phyloP scores from a whole-genome alignment of 2,329 filamentous ascomycete species.

The Diplodia scrobiculata region DNA sequence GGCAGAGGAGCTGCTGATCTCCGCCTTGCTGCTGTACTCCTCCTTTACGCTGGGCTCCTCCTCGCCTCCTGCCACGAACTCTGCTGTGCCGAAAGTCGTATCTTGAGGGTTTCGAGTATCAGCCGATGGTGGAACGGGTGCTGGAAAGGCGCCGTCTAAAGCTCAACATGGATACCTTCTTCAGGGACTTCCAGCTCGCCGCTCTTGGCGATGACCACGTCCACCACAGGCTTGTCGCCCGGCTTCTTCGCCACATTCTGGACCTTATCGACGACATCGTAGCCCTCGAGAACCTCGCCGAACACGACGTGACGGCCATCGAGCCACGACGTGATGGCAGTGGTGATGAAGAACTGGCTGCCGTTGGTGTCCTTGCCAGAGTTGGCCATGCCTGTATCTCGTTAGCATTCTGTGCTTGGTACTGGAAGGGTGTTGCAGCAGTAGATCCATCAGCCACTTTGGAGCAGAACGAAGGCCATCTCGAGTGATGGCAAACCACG shows the following conservation, averaged over 20 bases:
- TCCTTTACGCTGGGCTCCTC: conserved; percentile 36
- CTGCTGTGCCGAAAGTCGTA: conserved; percentile 50
- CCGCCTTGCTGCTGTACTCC: conserved; percentile 4
- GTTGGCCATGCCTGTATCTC: conserved; percentile 61
- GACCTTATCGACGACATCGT: conserved; percentile 77
- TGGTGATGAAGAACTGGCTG: conserved; percentile 74
- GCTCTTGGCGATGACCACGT: conserved; percentile 78
- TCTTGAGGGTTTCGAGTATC: conserved; percentile 44
- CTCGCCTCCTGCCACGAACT: conserved; percentile 42
- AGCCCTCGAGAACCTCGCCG: conserved; percentile 84
- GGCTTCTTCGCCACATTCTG: conserved; percentile 67
- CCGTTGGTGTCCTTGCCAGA: conserved; percentile 71
- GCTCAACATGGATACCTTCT: conserved; percentile 92
- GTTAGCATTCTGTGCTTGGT: conserved; percentile 64
- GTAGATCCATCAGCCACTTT: too few species aligned
- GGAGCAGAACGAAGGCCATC: too few species aligned
- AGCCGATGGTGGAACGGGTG: conserved; percentile 45
- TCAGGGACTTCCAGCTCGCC: conserved; percentile 79
- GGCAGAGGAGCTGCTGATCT: conserved; percentile 31
- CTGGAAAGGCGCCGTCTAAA: conserved; percentile 54
- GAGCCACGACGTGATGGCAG: conserved; percentile 67
- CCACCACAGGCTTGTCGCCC: conserved; percentile 68
- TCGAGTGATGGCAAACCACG: too few species aligned
- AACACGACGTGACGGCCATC: conserved; percentile 84
- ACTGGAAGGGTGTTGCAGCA: conserved; percentile 58